These are phyloP conservation scores for Cordyceps tenuipes DNA, from an alignment of 2,329 filamentous ascomycete genomes.

Conservation along the genomic window DNA sequence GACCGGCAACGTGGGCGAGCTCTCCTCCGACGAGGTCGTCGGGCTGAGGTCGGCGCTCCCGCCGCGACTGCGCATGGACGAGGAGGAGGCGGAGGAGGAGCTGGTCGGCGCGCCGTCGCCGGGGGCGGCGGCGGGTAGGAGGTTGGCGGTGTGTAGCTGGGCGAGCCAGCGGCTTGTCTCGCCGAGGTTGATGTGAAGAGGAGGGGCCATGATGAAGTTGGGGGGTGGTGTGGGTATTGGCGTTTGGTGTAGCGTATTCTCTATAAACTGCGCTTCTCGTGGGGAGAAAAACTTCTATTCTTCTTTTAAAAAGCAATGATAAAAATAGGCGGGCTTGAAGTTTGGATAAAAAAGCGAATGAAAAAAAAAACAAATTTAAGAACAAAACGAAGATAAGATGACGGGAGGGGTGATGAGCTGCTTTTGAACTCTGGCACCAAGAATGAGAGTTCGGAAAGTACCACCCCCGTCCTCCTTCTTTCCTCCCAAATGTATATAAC, in stretches of 20 bases:
- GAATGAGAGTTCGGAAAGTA: neutral
- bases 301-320: neutral
- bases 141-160: constrained; percentile 4
- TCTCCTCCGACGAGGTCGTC: neutral
- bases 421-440: neutral
- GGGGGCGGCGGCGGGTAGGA: too few relatives aligned
- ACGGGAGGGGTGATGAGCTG: neutral
- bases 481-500: too few relatives aligned
- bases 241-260: neutral
- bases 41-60: neutral
- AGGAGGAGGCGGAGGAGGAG: neutral
- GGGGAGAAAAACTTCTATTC: too few relatives aligned
- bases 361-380: neutral
- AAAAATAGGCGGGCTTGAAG: neutral
- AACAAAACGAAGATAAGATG: too few relatives aligned
- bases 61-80: neutral
- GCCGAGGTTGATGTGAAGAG: neutral
- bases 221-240: neutral
- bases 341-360: neutral
- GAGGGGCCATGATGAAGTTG: constrained; percentile 1
- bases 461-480: neutral
- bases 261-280: neutral
- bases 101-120: neutral
- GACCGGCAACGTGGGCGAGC: too few relatives aligned
- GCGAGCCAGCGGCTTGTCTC: constrained; percentile 7